Base-by-base conservation (phyloP, 805 yeast genomes). In the Spathaspora arborariae region DNA sequence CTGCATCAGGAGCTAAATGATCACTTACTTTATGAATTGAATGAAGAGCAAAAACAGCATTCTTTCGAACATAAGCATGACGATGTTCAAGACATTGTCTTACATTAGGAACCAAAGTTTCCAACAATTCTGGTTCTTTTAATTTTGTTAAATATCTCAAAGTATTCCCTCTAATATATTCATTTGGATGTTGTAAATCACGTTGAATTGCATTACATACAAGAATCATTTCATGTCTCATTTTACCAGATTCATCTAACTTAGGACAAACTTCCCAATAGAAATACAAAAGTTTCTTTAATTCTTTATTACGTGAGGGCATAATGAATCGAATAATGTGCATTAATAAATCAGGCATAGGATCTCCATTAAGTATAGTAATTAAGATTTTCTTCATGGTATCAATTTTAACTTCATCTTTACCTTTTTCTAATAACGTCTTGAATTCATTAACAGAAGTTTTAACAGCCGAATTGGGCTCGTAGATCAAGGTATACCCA, bases 211-310 rank as follows among this genome's bases (percentile, higher is more conserved):
- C 97, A 66, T 95, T 95, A 74, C 98, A 94, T 43, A 92, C 98
- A 53, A 94, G 80, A 68, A 95, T 92, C 98, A 94, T 94, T 72
- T 94, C 99, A 66, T 92, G 98, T 70, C 88, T 88, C 76, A 95
- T 80, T 65, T 88, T 89, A 3, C 98, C 98, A 45, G 85, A 85
- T 33, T 77, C 74, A 57, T 89, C 96, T 54, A 85, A 74, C 69
- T 95, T 95, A 46, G 96, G 95, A 63, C 96, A 95, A 47, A 92
- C 88, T 68, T 94, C 99, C 98, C 98, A 94, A 74, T 94, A 94
- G 59, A 89, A 88, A 61, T 92, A 94, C 53, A 95, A 75, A 62
- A 94, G 76, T 68, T 91, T 94, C 76, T 94, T 94, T 68, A 95
- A 80, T 58, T 84, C 87, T 69, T 94, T 95, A 69, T 84, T 82